Evolutionary conservation across 2,329 filamentous ascomycete genomes (phyloP).

Genomic region (Fusarium zealandicum): DNA sequence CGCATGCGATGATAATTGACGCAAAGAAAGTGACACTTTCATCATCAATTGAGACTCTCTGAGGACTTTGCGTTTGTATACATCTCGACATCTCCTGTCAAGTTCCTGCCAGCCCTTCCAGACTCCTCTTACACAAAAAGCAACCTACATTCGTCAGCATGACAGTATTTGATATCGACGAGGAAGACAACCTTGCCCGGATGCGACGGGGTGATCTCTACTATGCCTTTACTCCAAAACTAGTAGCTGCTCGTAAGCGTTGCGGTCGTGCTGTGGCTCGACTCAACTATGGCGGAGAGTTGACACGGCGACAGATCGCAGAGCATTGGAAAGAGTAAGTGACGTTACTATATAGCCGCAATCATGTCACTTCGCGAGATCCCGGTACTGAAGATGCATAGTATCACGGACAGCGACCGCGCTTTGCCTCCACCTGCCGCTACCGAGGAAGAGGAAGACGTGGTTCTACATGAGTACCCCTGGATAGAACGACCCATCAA

Average conservation of each 20-base stretch:
- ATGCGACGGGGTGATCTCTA: constrained; percentile 77
- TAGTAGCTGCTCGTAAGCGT: constrained; percentile 68
- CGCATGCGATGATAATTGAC: too few species aligned
- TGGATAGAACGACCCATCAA: constrained; percentile 75
- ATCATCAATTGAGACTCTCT: too few species aligned
- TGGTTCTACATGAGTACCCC: constrained; percentile 67
- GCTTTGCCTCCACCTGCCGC: constrained; percentile 67
- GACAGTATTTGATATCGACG: constrained; percentile 44
- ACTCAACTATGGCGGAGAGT: constrained; percentile 70
- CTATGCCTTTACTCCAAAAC: constrained; percentile 73
- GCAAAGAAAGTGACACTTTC: too few species aligned
- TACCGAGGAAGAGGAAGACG: constrained; percentile 69
- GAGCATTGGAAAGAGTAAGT: constrained; percentile 77
- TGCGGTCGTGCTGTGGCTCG: constrained; percentile 67
- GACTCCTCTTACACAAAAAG: not conserved
- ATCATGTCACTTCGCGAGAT: not conserved
- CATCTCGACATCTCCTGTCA: too few species aligned
- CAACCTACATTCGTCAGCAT: not conserved
- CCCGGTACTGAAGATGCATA: constrained; percentile 43
- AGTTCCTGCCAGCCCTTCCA: not conserved
- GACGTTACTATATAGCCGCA: too few species aligned
- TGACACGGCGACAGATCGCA: constrained; percentile 66
- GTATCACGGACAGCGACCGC: constrained; percentile 67
- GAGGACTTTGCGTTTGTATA: too few species aligned
- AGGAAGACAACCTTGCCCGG: constrained; percentile 56